A percentile compares a stretch with the other conserved stretches of the same genome.
phyloP scores from a whole-genome alignment of 495 filamentous ascomycete species.

The Aspergillus asperescens region DNA sequence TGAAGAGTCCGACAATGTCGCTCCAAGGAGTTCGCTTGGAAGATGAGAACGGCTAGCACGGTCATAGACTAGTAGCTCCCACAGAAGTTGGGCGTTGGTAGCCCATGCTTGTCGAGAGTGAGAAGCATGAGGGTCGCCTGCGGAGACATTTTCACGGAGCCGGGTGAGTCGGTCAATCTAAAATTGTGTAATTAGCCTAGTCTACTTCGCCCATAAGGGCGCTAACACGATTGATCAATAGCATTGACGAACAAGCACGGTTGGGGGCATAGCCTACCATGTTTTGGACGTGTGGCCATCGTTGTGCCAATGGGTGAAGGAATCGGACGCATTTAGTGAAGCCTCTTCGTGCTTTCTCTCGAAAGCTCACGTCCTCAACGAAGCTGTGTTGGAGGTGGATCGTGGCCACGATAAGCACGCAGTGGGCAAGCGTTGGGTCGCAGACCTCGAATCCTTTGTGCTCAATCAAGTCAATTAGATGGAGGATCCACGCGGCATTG shows the following conservation, averaged over 20 bases:
- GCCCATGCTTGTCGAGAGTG: constrained; percentile 20
- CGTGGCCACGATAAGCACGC: constrained; percentile 31
- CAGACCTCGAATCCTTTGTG: constrained; percentile 31
- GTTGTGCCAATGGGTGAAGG: constrained; percentile 18
- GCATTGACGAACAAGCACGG: neutral
- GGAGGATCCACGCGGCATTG: constrained; percentile 29
- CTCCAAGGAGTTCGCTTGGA: constrained; percentile 25
- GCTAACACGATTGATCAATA: neutral
- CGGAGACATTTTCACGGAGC: constrained; percentile 28
- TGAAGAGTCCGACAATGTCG: constrained; percentile 19
- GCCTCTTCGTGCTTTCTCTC: constrained; percentile 26
- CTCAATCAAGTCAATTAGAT: constrained; percentile 29
- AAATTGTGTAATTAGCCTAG: constrained; percentile 1
- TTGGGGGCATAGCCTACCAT: constrained; percentile 18
- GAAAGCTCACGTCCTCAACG: constrained; percentile 29
- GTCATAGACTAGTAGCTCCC: constrained; percentile 31
- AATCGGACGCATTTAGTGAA: constrained; percentile 33
- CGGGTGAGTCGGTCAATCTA: constrained; percentile 26
- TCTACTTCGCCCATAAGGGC: neutral
- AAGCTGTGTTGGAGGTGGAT: constrained; percentile 37
- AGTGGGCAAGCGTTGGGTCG: constrained; percentile 30
- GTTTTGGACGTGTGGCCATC: constrained; percentile 29
- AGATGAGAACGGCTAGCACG: constrained; percentile 22
- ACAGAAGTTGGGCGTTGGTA: constrained; percentile 27
- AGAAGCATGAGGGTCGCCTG: constrained; percentile 16